Percentiles rank a stretch among this genome's conserved stretches.
These are phyloP conservation scores for Yamadazyma mexicana DNA, from an alignment of 1,139 yeast genomes.

Conservation along the genomic window DNA sequence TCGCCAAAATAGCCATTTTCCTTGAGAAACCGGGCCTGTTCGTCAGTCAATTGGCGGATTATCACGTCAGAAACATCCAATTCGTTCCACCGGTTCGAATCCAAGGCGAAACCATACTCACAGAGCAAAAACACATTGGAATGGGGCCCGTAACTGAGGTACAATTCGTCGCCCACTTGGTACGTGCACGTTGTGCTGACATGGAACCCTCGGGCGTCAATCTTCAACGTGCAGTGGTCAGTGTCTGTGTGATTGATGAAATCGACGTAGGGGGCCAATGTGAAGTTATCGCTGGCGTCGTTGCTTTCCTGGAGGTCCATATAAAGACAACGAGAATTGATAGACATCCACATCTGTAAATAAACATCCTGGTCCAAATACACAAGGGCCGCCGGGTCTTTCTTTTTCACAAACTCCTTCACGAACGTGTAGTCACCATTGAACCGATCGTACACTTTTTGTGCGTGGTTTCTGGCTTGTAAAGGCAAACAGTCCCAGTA, in stretches of 20 bases:
- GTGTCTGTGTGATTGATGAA: slow-evolving; percentile 73
- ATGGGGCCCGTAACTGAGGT: slow-evolving; percentile 84
- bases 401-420: slow-evolving; percentile 18
- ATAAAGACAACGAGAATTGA: slow-evolving; percentile 88
- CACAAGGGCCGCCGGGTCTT: slow-evolving; percentile 4
- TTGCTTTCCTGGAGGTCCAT: slow-evolving; percentile 61
- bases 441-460: slow-evolving; percentile 38
- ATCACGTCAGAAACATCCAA: slow-evolving; percentile 58
- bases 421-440: slow-evolving; percentile 36
- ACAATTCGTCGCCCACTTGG: slow-evolving; percentile 55
- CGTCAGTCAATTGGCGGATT: slow-evolving; percentile 31
- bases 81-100: slow-evolving; percentile 63
- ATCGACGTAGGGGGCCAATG: slow-evolving; percentile 91
- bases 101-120: slow-evolving; percentile 81
- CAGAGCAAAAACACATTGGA: slow-evolving; percentile 75
- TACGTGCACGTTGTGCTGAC: slow-evolving; percentile 44
- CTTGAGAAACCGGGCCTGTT: slow-evolving; percentile 48
- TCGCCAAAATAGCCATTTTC: slow-evolving; percentile 64
- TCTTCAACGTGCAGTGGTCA: slow-evolving; percentile 52
- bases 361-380: slow-evolving; percentile 7
- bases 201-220: slow-evolving; percentile 51
- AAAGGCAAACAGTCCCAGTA: slow-evolving; percentile 41
- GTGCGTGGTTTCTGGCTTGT: slow-evolving; percentile 33
- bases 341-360: slow-evolving; percentile 76
- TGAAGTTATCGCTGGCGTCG: slow-evolving; percentile 62